Evolutionary conservation across 148 eudicot genomes (phyloP).

Genomic region (Drosera capensis): DNA sequence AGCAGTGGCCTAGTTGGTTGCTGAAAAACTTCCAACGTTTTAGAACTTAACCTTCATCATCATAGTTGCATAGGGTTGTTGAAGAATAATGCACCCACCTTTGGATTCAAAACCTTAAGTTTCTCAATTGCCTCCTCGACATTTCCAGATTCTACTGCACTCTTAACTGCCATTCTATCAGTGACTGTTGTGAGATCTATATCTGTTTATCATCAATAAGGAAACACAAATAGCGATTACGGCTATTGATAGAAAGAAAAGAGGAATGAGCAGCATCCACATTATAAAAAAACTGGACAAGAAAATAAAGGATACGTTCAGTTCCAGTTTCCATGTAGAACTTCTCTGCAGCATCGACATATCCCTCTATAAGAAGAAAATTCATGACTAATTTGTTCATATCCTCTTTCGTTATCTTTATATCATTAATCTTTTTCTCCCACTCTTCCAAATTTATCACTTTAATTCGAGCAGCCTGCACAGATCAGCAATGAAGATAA

Average conservation of each 20-base stretch:
- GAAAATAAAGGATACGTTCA: slow-evolving; percentile 75
- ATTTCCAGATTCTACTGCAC: slow-evolving; percentile 85
- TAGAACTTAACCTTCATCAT: neutral
- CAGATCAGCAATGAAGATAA: slow-evolving; percentile 7
- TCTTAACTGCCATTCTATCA: slow-evolving; percentile 90
- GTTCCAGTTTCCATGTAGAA: slow-evolving; percentile 84
- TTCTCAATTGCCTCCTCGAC: slow-evolving; percentile 95
- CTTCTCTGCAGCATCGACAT: slow-evolving; percentile 89
- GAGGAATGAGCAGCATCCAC: neutral
- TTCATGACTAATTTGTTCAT: slow-evolving; percentile 92
- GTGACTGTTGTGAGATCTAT: slow-evolving; percentile 83
- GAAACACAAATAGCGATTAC: slow-evolving; percentile 12
- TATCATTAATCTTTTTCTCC: slow-evolving; percentile 85
- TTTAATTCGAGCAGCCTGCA: slow-evolving; percentile 64
- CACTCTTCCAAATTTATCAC: slow-evolving; percentile 88
- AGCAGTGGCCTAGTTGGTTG: no score
- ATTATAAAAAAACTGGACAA: neutral
- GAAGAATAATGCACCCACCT: slow-evolving; percentile 26
- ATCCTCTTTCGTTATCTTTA: slow-evolving; percentile 75
- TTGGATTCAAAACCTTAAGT: slow-evolving; percentile 93
- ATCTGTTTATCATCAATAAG: slow-evolving; percentile 60
- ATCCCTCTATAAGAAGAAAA: slow-evolving; percentile 91
- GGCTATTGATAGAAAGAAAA: neutral
- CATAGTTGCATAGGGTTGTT: neutral
- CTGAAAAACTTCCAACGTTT: no score